A percentile compares a stretch with the other conserved stretches of the same genome.
Evolutionary conservation across 2,329 filamentous ascomycete species (phyloP).

Genomic region (Claviceps capensis): DNA sequence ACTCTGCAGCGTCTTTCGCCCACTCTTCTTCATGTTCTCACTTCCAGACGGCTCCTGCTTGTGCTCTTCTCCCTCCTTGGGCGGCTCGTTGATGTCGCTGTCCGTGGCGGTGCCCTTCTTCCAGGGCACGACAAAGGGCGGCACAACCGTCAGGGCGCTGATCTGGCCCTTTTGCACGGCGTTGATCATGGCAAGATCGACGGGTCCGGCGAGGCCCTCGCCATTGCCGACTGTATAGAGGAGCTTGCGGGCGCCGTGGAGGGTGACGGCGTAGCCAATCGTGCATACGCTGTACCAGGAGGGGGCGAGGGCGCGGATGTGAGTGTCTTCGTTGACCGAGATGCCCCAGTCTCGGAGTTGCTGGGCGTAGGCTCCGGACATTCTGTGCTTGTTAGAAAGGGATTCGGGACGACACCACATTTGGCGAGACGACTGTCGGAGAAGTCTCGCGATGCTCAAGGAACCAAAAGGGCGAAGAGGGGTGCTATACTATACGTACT

Average conservation of each 20-base stretch:
- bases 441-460: no score
- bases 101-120: background rate
- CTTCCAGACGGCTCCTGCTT: background rate
- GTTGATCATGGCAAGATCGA: conserved; percentile 2
- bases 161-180: background rate
- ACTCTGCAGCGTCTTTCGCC: background rate
- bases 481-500: conserved; percentile 1
- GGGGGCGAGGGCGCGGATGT: background rate
- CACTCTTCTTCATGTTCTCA: background rate
- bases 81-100: conserved; percentile 1
- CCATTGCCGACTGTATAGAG: conserved; percentile 1
- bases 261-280: conserved; percentile 1
- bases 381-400: background rate
- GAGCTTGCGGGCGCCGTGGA: background rate
- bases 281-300: conserved; percentile 3
- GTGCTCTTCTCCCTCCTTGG: background rate
- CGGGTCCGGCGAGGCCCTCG: background rate
- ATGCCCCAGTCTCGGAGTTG: background rate
- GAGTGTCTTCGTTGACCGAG: background rate
- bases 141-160: background rate
- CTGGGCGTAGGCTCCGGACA: background rate
- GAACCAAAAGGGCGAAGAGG: no score
- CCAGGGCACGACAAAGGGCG: background rate
- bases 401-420: no score
- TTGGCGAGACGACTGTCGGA: no score